Percentiles rank a stretch among this genome's conserved stretches.
Evolutionary conservation across 495 filamentous ascomycete genomes (phyloP).

Genomic region (Letharia lupina): DNA sequence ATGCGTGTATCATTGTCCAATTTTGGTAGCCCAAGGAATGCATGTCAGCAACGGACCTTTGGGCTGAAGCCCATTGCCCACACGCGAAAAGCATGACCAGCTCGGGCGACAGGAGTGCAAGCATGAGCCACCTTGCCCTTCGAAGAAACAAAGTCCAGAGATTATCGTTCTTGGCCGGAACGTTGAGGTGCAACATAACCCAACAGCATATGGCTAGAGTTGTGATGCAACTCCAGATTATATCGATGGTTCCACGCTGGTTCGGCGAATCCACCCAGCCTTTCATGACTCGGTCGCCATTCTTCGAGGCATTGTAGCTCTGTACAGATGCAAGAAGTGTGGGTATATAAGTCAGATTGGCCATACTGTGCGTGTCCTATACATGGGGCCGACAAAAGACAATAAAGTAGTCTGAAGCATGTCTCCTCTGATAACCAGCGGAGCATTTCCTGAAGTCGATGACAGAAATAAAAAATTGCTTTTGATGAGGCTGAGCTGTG

Average conservation of each 20-base stretch:
- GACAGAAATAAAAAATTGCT: neutral
- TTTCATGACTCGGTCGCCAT: neutral
- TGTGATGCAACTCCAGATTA: constrained; percentile 29
- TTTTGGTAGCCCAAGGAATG: constrained; percentile 17
- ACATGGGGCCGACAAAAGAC: neutral
- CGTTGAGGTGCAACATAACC: constrained; percentile 29
- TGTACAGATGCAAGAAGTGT: neutral
- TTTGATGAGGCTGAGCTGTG: neutral
- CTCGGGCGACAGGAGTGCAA: constrained; percentile 30
- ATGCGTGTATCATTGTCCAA: constrained; percentile 34
- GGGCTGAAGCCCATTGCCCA: constrained; percentile 25
- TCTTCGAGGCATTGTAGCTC: neutral
- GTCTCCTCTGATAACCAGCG: neutral
- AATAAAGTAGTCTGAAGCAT: neutral
- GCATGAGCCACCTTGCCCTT: constrained; percentile 26
- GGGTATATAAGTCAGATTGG: neutral
- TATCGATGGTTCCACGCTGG: constrained; percentile 30
- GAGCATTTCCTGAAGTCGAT: neutral
- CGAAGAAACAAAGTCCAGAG: constrained; percentile 17
- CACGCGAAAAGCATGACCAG: constrained; percentile 22
- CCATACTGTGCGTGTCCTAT: neutral
- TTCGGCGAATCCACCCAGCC: constrained; percentile 26
- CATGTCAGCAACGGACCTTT: constrained; percentile 20
- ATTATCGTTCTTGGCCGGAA: constrained; percentile 26
- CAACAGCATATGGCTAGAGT: constrained; percentile 30